Conservation (phyloP, 2,329 filamentous ascomycete species). For the Fusarium tricinctum region DNA sequence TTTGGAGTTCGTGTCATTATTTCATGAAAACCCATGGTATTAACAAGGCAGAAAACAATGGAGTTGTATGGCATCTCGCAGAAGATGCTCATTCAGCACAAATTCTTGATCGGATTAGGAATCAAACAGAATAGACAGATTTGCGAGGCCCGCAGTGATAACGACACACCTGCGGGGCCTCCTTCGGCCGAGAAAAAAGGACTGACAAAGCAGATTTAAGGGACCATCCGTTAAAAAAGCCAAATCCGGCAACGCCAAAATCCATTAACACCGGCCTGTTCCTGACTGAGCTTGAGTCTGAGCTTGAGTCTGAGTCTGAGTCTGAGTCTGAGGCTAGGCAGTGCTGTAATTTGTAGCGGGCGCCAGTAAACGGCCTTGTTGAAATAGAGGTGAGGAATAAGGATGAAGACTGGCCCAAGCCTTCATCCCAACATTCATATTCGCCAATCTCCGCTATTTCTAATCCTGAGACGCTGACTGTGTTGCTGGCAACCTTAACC, state of each 20-base stretch:
- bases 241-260: slow-evolving; percentile 25
- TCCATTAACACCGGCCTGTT: slow-evolving; percentile 17
- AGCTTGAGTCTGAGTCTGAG: slow-evolving; percentile 9
- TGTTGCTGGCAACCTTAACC: slow-evolving; percentile 41
- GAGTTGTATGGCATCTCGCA: slow-evolving; percentile 18
- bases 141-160: slow-evolving; percentile 25
- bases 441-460: slow-evolving; percentile 39
- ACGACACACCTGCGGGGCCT: slow-evolving; percentile 15
- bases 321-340: slow-evolving; percentile 4
- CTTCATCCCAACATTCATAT: neutral
- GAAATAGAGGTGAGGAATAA: neutral
- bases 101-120: slow-evolving; percentile 41
- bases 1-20: neutral
- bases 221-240: slow-evolving; percentile 30
- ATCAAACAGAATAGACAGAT: slow-evolving; percentile 32
- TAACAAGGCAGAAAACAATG: neutral
- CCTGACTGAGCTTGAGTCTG: slow-evolving; percentile 14
- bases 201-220: slow-evolving; percentile 44
- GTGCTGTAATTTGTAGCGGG: slow-evolving; percentile 9
- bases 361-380: slow-evolving; percentile 23
- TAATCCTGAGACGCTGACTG: slow-evolving; percentile 33
- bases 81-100: slow-evolving; percentile 39
- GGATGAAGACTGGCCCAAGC: neutral
- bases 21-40: neutral
- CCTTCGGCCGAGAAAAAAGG: slow-evolving; percentile 32